A percentile compares a stretch with the other conserved stretches of the same genome.
Evolutionary conservation across 208 protist species (phyloP).

Genomic region (Trypanosoma caninum): DNA sequence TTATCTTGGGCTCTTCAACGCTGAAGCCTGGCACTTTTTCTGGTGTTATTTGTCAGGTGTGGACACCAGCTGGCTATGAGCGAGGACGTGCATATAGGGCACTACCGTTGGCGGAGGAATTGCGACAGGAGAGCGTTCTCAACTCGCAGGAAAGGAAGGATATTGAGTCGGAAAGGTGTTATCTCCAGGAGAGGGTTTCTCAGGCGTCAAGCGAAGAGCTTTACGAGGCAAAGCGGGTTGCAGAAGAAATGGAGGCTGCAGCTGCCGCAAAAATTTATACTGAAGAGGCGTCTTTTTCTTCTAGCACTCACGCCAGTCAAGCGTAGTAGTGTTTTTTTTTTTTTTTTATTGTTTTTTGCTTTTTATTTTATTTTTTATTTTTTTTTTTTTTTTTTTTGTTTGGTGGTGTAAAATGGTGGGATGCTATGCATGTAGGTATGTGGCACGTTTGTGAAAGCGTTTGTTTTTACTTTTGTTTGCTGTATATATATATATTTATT

Average conservation of each 20-base stretch:
- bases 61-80: conserved; percentile 51
- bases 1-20: conserved; percentile 52
- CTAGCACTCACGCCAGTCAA: too few species aligned
- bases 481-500: too few species aligned
- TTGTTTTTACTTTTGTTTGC: too few species aligned
- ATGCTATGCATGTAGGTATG: neutral
- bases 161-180: neutral
- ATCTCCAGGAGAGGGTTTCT: neutral
- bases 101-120: neutral
- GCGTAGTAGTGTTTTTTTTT: too few species aligned
- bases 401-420: neutral
- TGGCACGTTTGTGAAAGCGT: too few species aligned
- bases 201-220: neutral
- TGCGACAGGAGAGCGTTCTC: neutral
- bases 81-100: conserved; percentile 44
- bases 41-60: conserved; percentile 44
- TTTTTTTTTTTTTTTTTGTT: neutral
- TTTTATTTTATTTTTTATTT: neutral
- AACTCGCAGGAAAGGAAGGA: neutral
- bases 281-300: neutral
- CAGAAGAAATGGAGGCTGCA: neutral
- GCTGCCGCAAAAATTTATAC: neutral
- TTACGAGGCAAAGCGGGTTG: neutral
- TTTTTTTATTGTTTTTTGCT: neutral
- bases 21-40: conserved; percentile 50